These are phyloP conservation scores for Capsella bursapastoris DNA, from an alignment of 345 rosid species.

Conservation along the genomic window DNA sequence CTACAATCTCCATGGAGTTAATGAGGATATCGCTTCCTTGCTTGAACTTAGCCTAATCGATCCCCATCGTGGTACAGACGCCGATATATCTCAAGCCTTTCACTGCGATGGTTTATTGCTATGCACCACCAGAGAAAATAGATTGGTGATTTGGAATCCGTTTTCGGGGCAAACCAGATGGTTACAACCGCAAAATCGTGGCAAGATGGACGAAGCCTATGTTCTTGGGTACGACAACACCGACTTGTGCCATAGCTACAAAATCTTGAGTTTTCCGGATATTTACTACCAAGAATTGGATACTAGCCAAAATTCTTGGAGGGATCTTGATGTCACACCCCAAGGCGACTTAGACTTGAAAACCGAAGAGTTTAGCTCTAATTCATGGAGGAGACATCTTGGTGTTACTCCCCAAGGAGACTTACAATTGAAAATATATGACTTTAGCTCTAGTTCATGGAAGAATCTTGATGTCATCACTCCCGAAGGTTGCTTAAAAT, in stretches of 20 bases:
- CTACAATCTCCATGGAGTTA: not conserved
- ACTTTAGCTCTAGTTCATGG: not conserved
- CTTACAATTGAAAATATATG: not conserved
- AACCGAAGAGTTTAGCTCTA: not conserved
- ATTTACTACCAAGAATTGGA: not conserved
- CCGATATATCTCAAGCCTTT: not conserved
- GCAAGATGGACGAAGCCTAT: not conserved
- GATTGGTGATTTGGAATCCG: not conserved
- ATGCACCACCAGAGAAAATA: not conserved
- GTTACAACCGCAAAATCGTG: not conserved
- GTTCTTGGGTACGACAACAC: not conserved
- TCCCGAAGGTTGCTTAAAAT: not conserved
- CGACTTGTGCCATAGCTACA: not conserved
- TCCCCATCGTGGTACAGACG: not conserved
- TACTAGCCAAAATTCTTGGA: not conserved
- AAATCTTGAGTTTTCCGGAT: not conserved
- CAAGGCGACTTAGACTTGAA: not conserved
- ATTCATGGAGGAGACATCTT: not conserved
- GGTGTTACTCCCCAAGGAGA: not conserved
- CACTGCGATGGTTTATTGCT: not conserved
- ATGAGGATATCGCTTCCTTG: not conserved
- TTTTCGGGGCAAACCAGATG: not conserved
- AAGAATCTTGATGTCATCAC: not conserved
- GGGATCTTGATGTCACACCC: not conserved
- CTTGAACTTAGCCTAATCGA: not conserved